Evolutionary conservation across 495 filamentous ascomycete species (phyloP), one percentile per base, ranked within the genome.

Genomic region (Aspergillus bertholletiae): DNA sequence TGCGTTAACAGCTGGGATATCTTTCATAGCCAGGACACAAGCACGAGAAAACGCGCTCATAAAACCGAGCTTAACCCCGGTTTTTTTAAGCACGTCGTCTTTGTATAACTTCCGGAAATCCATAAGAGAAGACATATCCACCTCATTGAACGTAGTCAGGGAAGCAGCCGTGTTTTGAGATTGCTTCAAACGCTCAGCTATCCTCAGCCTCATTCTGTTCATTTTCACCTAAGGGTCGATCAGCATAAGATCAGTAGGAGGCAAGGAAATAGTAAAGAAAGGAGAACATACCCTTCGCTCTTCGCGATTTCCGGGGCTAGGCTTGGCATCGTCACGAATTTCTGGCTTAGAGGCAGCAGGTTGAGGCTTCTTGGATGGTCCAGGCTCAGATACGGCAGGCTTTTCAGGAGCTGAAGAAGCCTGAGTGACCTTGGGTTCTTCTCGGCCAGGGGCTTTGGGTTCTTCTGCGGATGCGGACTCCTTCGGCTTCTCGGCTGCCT

Each of bases 101-200:
- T 97, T 97, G 81, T 97, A 99, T 24, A 89, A 71, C 66, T 94
- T 96, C 37, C 94, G 88, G 78, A 99, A 89, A 49, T 96, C 90
- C 90, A 99, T 96, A 18, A 99, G 74, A 12, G 88, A 87, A 5
- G 95, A 97, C 95, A 99, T 99, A 67, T 99, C 95, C 46, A 99
- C 94, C 71, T 99, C 94, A 71, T 99, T 96, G 80, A 99, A 99
- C 17, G 94, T 99, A 17, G 94, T 97, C 48, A 99, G 76, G 15
- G 94, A 96, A 30, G 94, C 94, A 49, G 95, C 94, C 5, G 94
- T 97, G 76, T 99, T 97, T 75, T 99, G 94, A 15, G 93, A 97
- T 67, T 98, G 94, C 83, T 98, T 98, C 47, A 98, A 81, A 58
- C 94, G 92, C 78, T 98, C 94, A 20, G 94, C 90, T 57, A 97